Evolutionary conservation across 805 yeast genomes (phyloP).

Genomic region (Brettanomyces nanus): DNA sequence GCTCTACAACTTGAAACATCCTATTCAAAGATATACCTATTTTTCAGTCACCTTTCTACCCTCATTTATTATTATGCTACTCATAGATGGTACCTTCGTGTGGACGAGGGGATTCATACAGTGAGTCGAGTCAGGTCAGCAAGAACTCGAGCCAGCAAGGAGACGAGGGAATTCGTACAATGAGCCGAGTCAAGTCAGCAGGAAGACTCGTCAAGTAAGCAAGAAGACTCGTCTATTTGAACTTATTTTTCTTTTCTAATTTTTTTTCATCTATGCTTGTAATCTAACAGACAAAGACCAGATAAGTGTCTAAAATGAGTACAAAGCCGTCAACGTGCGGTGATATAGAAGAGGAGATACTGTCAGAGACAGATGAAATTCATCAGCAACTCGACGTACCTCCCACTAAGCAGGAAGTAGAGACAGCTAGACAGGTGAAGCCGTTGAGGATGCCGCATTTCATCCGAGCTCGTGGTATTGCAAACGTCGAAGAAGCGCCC

Average conservation of each 20-base stretch:
- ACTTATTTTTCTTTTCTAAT: no score
- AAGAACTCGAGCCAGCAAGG: no score
- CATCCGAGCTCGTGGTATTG: conserved; percentile 1
- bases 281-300: no score
- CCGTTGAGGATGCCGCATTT: conserved; percentile 3
- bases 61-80: conserved; percentile 41
- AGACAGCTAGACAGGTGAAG: conserved; percentile 1
- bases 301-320: no score
- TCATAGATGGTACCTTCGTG: conserved; percentile 63
- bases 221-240: no score
- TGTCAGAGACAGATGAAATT: neutral
- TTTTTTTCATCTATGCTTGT: no score
- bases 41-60: conserved; percentile 36
- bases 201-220: no score
- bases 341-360: no score
- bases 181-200: no score
- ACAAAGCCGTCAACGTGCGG: no score
- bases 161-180: no score
- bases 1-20: conserved; percentile 26
- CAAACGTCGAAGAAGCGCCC: conserved; percentile 12
- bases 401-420: neutral
- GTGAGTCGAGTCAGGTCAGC: no score
- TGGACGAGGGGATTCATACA: conserved; percentile 52
- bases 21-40: conserved; percentile 37
- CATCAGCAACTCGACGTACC: neutral